Evolutionary conservation across 495 filamentous ascomycete genomes (phyloP).

Genomic region (Xylaria palmicola): DNA sequence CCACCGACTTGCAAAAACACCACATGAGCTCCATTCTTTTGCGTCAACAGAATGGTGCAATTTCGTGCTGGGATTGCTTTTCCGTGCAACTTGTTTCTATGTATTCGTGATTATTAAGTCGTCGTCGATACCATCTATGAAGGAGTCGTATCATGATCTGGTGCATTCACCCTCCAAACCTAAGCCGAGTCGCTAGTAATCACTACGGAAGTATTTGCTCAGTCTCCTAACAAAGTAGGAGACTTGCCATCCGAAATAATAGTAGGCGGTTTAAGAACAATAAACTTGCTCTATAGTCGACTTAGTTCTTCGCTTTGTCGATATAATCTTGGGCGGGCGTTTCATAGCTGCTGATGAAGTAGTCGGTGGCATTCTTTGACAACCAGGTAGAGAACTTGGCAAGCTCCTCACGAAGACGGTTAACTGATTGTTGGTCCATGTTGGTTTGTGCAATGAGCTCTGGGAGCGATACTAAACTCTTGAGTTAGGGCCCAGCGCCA

Average conservation of each 20-base stretch:
- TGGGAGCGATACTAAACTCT: slow-evolving; percentile 71
- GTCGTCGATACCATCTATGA: too few relatives aligned
- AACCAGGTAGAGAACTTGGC: slow-evolving; percentile 79
- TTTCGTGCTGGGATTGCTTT: too few relatives aligned
- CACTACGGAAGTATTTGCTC: neutral
- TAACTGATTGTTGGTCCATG: slow-evolving; percentile 89
- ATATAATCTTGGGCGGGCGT: slow-evolving; percentile 51
- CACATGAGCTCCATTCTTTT: too few relatives aligned
- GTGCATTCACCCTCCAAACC: too few relatives aligned
- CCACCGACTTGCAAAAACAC: too few relatives aligned
- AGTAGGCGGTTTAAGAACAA: too few relatives aligned
- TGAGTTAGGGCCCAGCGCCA: slow-evolving; percentile 19
- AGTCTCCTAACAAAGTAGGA: neutral
- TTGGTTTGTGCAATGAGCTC: slow-evolving; percentile 96
- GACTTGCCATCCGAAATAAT: too few relatives aligned
- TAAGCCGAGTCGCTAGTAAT: too few relatives aligned
- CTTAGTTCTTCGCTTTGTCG: slow-evolving; percentile 42
- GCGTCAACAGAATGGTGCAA: too few relatives aligned
- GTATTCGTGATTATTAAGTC: too few relatives aligned
- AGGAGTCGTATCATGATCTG: too few relatives aligned
- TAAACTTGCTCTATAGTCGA: neutral
- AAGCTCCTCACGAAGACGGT: slow-evolving; percentile 83
- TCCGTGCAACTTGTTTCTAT: too few relatives aligned
- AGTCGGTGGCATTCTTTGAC: slow-evolving; percentile 65
- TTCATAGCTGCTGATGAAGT: slow-evolving; percentile 79